These are phyloP conservation scores for Blastocrithidia nonstop DNA, from an alignment of 208 protist species.

Conservation along the genomic window DNA sequence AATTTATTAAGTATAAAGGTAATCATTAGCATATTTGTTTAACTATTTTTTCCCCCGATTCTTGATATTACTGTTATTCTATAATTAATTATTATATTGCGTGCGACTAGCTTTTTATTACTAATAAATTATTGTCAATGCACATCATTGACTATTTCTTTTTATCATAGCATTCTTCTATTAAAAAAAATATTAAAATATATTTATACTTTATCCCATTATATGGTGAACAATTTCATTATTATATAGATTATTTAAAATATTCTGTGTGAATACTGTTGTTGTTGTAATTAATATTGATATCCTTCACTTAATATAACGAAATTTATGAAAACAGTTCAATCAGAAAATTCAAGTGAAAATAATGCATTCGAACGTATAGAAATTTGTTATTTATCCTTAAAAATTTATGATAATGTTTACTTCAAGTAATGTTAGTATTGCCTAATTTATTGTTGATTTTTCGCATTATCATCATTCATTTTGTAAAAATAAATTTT, in stretches of 20 bases:
- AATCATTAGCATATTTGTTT: constrained; percentile 5
- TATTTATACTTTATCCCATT: constrained; percentile 1
- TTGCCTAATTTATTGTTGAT: constrained; percentile 4
- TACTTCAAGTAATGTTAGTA: constrained; percentile 6
- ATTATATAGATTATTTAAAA: neutral
- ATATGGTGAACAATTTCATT: neutral
- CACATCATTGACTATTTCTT: neutral
- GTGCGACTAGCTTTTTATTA: too few species aligned
- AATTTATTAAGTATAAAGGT: neutral
- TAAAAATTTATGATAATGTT: constrained; percentile 2
- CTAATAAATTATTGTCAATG: too few species aligned
- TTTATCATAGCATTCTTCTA: neutral
- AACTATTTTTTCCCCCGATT: constrained; percentile 4
- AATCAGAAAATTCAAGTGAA: neutral
- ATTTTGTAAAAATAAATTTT: constrained; percentile 6
- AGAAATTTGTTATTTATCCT: neutral
- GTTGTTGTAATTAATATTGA: too few species aligned
- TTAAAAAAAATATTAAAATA: neutral
- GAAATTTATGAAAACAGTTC: too few species aligned
- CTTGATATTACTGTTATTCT: too few species aligned
- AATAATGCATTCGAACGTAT: neutral
- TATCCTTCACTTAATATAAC: too few species aligned
- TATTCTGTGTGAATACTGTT: neutral
- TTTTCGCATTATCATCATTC: constrained; percentile 2
- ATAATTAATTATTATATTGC: too few species aligned